phyloP scores from a whole-genome alignment of 2,329 filamentous ascomycete genomes.

The Chrysoporthe austroafricana region DNA sequence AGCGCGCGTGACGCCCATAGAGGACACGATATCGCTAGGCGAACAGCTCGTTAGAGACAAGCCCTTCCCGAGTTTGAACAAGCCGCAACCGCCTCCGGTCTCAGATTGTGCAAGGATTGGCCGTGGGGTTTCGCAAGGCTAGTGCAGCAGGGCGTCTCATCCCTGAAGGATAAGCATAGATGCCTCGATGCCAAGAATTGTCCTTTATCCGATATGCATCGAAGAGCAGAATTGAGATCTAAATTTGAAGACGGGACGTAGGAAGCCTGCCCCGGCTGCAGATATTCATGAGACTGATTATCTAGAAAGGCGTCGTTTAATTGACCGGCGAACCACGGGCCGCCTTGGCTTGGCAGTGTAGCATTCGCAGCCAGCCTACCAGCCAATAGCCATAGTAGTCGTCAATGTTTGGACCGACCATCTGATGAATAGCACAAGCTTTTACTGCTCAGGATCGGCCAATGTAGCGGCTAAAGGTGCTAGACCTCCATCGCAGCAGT shows the following conservation, averaged over 20 bases:
- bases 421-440: slow-evolving; percentile 6
- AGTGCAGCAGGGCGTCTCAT: slow-evolving; percentile 27
- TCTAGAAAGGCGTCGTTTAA: background rate
- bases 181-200: background rate
- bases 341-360: background rate
- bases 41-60: background rate
- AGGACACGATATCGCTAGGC: slow-evolving; percentile 3
- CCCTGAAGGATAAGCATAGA: slow-evolving; percentile 13
- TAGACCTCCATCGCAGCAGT: background rate
- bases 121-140: slow-evolving; percentile 19
- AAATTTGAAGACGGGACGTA: background rate
- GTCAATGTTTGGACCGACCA: background rate
- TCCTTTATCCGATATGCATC: slow-evolving; percentile 4
- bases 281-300: background rate
- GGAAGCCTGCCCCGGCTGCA: background rate
- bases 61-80: slow-evolving; percentile 12
- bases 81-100: slow-evolving; percentile 22
- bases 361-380: background rate
- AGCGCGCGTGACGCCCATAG: background rate
- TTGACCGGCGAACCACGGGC: background rate
- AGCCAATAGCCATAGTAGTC: background rate
- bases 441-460: background rate
- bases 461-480: background rate
- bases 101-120: slow-evolving; percentile 20
- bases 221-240: slow-evolving; percentile 4